Evolutionary conservation across 176 grass and related monocot species (phyloP).

Genomic region (Triticum dicoccoides): DNA sequence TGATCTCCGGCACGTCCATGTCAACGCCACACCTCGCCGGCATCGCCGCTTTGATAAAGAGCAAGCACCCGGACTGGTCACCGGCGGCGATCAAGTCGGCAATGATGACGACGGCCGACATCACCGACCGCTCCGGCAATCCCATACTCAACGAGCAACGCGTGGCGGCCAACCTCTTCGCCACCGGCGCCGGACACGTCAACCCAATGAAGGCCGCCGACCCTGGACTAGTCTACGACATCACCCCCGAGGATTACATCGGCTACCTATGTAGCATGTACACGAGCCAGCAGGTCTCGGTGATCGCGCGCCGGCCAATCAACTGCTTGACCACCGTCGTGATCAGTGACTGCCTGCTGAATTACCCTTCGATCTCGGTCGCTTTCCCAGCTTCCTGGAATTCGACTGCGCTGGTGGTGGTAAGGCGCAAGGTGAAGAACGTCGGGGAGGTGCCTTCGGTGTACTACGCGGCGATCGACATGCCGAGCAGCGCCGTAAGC

Average conservation of each 20-base stretch:
- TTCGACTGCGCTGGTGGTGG: not conserved
- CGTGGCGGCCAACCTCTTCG: not conserved
- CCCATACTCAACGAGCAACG: not conserved
- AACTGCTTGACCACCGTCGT: not conserved
- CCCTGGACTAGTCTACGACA: not conserved
- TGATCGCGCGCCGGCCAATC: not conserved
- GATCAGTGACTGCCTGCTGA: not conserved
- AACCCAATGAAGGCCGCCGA: not conserved
- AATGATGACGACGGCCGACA: conserved; percentile 60
- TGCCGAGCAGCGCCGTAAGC: not conserved
- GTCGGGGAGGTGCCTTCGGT: not conserved
- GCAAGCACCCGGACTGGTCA: conserved; percentile 33
- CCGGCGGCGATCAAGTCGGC: conserved; percentile 82
- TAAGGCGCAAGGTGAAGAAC: not conserved
- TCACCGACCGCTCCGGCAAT: not conserved
- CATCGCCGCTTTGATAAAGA: not conserved
- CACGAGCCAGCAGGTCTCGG: not conserved
- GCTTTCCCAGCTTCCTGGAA: not conserved
- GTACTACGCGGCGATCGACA: conserved; percentile 7
- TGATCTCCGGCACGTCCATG: not conserved
- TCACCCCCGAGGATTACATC: not conserved
- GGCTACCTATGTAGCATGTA: not conserved
- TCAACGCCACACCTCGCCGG: not conserved
- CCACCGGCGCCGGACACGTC: not conserved
- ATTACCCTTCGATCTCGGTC: not conserved